phyloP scores from a whole-genome alignment of 768 basidiomycete species.

The Nevesoporus exiguus region DNA sequence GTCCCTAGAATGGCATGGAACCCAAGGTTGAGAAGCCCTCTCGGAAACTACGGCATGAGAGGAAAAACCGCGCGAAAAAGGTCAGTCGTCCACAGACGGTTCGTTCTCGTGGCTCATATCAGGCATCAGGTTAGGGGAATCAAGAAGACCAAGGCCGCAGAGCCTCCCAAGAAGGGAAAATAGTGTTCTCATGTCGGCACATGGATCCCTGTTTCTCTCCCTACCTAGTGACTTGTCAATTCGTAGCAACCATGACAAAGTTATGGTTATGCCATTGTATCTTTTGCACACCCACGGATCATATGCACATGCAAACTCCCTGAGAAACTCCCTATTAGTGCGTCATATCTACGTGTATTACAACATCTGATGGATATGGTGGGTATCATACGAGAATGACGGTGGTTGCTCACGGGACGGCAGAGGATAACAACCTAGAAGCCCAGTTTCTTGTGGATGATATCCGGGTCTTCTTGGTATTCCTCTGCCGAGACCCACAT shows the following conservation, averaged over 20 bases:
- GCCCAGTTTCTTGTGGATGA: constrained; percentile 94
- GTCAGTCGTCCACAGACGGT: constrained; percentile 38
- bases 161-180: constrained; percentile 90
- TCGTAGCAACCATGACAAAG: constrained; percentile 35
- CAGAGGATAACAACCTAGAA: constrained; percentile 44
- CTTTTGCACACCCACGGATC: constrained; percentile 22
- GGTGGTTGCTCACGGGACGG: constrained; percentile 9
- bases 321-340: constrained; percentile 22
- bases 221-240: constrained; percentile 25
- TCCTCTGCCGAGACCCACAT: constrained; percentile 99
- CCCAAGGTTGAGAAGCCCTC: constrained; percentile 87
- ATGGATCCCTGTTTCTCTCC: constrained; percentile 14
- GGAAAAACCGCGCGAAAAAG: constrained; percentile 99
- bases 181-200: constrained; percentile 42
- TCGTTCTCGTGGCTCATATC: constrained; percentile 14
- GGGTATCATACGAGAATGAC: constrained; percentile 31
- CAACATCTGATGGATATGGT: constrained; percentile 28
- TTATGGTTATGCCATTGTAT: constrained; percentile 39
- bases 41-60: constrained; percentile 98
- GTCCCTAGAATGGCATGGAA: constrained; percentile 56
- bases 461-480: constrained; percentile 98
- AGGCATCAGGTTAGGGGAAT: constrained; percentile 80
- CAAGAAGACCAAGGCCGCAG: constrained; percentile 91
- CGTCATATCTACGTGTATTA: constrained; percentile 31
- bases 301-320: constrained; percentile 26